Conservation (phyloP, 2,329 filamentous ascomycete genomes). For the Cyphellophora europaea region DNA sequence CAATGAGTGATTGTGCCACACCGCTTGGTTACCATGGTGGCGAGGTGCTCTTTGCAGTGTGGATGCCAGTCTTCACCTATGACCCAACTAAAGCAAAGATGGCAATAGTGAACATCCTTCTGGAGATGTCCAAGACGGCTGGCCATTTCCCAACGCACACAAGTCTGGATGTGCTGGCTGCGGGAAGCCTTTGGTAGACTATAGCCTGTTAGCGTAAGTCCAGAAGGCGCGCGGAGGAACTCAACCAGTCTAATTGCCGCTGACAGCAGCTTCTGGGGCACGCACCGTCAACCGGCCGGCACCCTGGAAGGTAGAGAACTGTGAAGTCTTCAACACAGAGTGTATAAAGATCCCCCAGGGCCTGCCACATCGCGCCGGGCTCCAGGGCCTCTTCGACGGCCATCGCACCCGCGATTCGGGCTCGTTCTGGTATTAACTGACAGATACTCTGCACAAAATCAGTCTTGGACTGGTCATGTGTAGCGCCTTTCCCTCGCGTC, state of each 20-base stretch:
- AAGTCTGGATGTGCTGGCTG: conserved; percentile 10
- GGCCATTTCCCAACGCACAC: conserved; percentile 7
- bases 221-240: no score
- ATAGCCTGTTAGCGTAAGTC: conserved; percentile 1
- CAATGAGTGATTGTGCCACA: conserved; percentile 11
- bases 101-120: conserved; percentile 9
- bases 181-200: conserved; percentile 9
- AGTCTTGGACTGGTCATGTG: conserved; percentile 3
- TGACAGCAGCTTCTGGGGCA: conserved; percentile 5
- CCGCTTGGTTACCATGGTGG: conserved; percentile 4
- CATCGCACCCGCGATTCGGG: conserved; percentile 4
- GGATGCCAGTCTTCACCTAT: conserved; percentile 6
- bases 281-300: conserved; percentile 2
- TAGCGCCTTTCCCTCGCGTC: conserved; percentile 8
- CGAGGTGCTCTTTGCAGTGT: conserved; percentile 10
- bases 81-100: conserved; percentile 10
- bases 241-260: conserved; percentile 2
- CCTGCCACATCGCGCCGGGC: conserved; percentile 4
- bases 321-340: conserved; percentile 5
- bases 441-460: conserved; percentile 5
- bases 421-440: conserved; percentile 7
- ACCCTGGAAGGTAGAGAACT: conserved; percentile 5
- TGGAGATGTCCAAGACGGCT: not conserved
- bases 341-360: conserved; percentile 5
- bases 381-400: conserved; percentile 1